phyloP scores from a whole-genome alignment of 257 asterid species.

The Salvia rosmarinus region DNA sequence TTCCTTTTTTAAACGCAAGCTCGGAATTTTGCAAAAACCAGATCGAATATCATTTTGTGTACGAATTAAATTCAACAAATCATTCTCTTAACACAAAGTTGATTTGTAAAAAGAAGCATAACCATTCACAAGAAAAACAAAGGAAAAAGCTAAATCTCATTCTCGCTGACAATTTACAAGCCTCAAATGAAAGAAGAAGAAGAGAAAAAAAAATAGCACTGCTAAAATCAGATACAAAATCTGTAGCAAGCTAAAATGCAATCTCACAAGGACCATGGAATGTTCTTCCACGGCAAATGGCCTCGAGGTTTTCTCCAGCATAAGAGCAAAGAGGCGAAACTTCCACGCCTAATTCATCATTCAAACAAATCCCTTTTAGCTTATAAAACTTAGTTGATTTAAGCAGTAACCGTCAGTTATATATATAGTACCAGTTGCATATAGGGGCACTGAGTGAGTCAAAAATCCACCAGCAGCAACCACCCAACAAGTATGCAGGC shows the following conservation, averaged over 20 bases:
- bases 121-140: background rate
- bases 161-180: constrained; percentile 36
- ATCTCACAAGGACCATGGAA: constrained; percentile 98
- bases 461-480: constrained; percentile 97
- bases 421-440: constrained; percentile 63
- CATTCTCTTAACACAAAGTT: background rate
- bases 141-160: constrained; percentile 10
- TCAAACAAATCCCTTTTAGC: background rate
- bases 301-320: constrained; percentile 95
- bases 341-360: constrained; percentile 69
- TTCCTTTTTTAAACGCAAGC: too few relatives aligned
- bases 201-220: background rate
- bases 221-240: constrained; percentile 22
- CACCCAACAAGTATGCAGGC: constrained; percentile 96
- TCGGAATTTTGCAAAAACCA: too few relatives aligned
- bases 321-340: constrained; percentile 94
- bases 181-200: constrained; percentile 21
- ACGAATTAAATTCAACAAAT: background rate
- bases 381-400: background rate
- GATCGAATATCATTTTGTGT: background rate
- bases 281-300: constrained; percentile 90
- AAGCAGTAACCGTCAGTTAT: background rate
- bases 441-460: constrained; percentile 94
- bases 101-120: background rate
- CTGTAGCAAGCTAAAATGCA: constrained; percentile 50